These are phyloP conservation scores for Ottelia alismoides DNA, from an alignment of 106 monocot genomes.

Conservation along the genomic window DNA sequence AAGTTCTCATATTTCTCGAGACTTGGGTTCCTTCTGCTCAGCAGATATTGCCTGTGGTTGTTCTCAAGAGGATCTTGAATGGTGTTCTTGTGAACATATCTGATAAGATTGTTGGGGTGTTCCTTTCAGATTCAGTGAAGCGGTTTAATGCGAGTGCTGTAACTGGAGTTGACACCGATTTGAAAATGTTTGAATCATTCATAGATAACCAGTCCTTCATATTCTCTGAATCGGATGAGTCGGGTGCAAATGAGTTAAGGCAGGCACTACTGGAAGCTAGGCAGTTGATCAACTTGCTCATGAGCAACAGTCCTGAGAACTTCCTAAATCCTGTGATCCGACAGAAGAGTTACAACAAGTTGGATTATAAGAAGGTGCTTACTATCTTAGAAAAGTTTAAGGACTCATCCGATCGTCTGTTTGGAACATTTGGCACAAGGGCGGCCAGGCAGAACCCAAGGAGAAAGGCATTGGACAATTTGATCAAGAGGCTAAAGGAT, in stretches of 20 bases:
- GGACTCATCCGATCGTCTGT: conserved; percentile 80
- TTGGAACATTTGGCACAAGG: conserved; percentile 76
- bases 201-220: conserved; percentile 49
- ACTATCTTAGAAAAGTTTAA: conserved; percentile 81
- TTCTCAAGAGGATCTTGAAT: conserved; percentile 42
- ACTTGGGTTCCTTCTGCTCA: conserved; percentile 71
- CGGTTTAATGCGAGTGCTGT: conserved; percentile 83
- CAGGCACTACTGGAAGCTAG: conserved; percentile 62
- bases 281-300: conserved; percentile 82
- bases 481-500: conserved; percentile 91
- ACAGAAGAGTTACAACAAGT: conserved; percentile 77
- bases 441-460: conserved; percentile 57
- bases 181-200: conserved; percentile 73
- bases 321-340: conserved; percentile 89
- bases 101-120: conserved; percentile 70
- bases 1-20: conserved; percentile 83
- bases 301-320: conserved; percentile 79
- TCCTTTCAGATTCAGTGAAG: conserved; percentile 65
- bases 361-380: conserved; percentile 85
- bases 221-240: conserved; percentile 36
- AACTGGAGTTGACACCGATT: conserved; percentile 62
- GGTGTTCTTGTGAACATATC: conserved; percentile 71
- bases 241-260: conserved; percentile 35
- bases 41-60: conserved; percentile 60
- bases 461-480: conserved; percentile 81